Conservation (phyloP, 441 rosid species). For the Breynia disticha region DNA sequence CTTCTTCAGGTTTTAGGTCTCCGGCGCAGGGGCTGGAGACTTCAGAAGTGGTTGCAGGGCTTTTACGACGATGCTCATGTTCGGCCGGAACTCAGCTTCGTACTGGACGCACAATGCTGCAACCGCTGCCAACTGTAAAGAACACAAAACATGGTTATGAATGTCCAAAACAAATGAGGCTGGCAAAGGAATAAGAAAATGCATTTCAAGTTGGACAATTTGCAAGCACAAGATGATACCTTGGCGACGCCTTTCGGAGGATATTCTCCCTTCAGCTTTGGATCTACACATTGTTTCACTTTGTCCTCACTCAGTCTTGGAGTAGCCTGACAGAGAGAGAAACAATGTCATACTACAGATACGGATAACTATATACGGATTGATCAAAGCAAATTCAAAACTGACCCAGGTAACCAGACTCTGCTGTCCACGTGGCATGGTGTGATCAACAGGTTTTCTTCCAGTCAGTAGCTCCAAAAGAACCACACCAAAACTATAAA, state of each 20-base stretch:
- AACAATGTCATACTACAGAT: not conserved
- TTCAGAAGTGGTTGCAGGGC: constrained; percentile 94
- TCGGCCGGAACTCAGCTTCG: constrained; percentile 92
- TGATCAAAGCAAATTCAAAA: constrained; percentile 1
- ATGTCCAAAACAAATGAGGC: not conserved
- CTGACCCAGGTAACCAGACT: constrained; percentile 95
- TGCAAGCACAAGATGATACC: constrained; percentile 37
- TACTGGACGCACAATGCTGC: constrained; percentile 96
- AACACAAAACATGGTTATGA: not conserved
- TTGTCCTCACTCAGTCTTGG: constrained; percentile 95
- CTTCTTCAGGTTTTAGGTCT: constrained; percentile 15
- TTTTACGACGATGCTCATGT: constrained; percentile 95
- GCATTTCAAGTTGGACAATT: no score
- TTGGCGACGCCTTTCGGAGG: constrained; percentile 95
- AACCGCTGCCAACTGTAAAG: constrained; percentile 80
- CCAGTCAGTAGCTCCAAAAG: constrained; percentile 93
- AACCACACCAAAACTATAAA: constrained; percentile 92
- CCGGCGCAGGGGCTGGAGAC: constrained; percentile 45
- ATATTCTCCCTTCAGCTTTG: constrained; percentile 71
- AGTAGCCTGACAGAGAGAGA: constrained; percentile 54
- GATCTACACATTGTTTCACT: constrained; percentile 95
- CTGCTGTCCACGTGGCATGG: constrained; percentile 96
- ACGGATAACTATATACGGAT: not conserved
- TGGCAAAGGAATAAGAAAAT: not conserved
- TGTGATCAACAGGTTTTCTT: constrained; percentile 91